These are phyloP conservation scores for Aspergillus sp. DNA, from an alignment of 2,329 filamentous ascomycete species.

Conservation along the genomic window DNA sequence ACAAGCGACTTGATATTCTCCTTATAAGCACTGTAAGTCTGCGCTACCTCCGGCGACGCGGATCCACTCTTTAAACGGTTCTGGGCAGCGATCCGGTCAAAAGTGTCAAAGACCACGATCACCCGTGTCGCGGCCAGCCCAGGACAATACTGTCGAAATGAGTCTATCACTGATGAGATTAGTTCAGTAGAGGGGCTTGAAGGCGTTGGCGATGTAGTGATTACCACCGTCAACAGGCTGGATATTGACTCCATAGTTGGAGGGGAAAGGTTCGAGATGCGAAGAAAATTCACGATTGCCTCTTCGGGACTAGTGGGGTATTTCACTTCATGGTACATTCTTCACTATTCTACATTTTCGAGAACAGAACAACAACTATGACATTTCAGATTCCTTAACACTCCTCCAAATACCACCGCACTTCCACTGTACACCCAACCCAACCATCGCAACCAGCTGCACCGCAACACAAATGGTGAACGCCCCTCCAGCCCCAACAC, in stretches of 20 bases:
- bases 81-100: slow-evolving; percentile 1
- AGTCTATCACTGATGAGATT: slow-evolving; percentile 3
- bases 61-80: slow-evolving; percentile 4
- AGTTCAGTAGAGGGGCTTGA: slow-evolving; percentile 4
- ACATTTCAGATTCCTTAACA: no score
- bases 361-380: no score
- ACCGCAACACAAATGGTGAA: slow-evolving; percentile 43
- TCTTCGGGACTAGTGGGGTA: no score
- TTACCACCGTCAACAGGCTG: slow-evolving; percentile 4
- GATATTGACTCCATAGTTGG: neutral
- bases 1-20: slow-evolving; percentile 1
- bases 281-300: no score
- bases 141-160: slow-evolving; percentile 3
- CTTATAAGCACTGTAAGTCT: slow-evolving; percentile 1
- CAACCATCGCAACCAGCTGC: slow-evolving; percentile 42
- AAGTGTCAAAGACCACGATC: slow-evolving; percentile 7
- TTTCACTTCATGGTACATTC: no score
- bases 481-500: slow-evolving; percentile 40
- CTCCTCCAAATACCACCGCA: slow-evolving; percentile 34
- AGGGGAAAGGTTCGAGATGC: no score
- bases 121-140: slow-evolving; percentile 1
- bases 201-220: slow-evolving; percentile 6
- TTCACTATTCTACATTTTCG: no score
- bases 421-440: slow-evolving; percentile 41
- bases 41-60: slow-evolving; percentile 1